A percentile compares a stretch with the other conserved stretches of the same genome.
Evolutionary conservation across 192 early-diverging fungal genomes (phyloP).

Genomic region (Chytriomyces confervae): DNA sequence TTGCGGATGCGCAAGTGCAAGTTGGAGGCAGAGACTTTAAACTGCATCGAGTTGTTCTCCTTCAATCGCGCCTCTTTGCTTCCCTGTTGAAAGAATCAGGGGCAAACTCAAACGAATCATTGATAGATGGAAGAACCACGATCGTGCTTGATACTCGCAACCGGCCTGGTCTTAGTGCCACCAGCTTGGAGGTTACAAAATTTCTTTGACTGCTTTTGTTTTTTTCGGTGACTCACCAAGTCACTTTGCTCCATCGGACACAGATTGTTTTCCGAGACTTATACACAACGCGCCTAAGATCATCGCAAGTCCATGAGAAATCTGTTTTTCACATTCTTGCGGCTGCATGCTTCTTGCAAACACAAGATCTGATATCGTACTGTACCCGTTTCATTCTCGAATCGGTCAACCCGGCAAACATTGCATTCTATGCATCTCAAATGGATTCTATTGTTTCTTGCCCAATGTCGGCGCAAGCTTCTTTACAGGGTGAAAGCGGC

Average conservation of each 20-base stretch:
- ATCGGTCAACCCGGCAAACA: constrained; percentile 18
- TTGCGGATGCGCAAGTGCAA: constrained; percentile 1
- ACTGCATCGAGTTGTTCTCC: constrained; percentile 24
- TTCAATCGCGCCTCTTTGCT: constrained; percentile 12
- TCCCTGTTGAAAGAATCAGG: not conserved
- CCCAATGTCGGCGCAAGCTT: not conserved
- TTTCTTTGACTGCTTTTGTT: not conserved
- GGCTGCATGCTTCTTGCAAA: constrained; percentile 50
- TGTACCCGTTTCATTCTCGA: constrained; percentile 35
- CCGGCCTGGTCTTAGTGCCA: not conserved
- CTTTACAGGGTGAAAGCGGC: not conserved
- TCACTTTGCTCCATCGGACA: not conserved
- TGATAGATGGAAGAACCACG: not conserved
- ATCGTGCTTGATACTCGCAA: constrained; percentile 15
- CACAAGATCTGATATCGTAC: constrained; percentile 25
- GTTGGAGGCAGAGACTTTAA: constrained; percentile 1
- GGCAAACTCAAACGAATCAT: not conserved
- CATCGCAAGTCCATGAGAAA: not conserved
- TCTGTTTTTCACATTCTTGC: constrained; percentile 25
- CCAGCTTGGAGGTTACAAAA: constrained; percentile 1
- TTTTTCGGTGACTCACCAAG: not conserved
- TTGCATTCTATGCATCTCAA: constrained; percentile 28
- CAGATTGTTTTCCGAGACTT: constrained; percentile 22
- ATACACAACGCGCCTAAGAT: not conserved
- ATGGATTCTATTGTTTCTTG: constrained; percentile 24